Base-by-base conservation (phyloP, 768 basidiomycete species). In the Lactarius trivialis region DNA sequence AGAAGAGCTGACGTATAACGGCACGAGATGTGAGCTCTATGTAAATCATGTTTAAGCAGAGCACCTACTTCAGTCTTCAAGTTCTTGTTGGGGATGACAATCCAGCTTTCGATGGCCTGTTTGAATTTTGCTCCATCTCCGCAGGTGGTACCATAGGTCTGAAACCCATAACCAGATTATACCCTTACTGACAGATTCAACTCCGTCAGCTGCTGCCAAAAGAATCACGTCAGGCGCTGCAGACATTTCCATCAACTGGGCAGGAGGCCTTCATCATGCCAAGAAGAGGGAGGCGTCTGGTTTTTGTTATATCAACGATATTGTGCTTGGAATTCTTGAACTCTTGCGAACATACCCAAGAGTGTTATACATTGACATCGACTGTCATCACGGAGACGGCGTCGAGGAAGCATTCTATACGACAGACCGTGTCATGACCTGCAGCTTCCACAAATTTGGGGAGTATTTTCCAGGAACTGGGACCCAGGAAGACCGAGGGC, bases 401-500 rank as follows among this genome's bases (percentile, higher is more conserved):
- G 97, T 98, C 36, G 97, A 99, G 69, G 97, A 98, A 71, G 97
- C 96, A 3, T 98, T 98, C 77, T 98, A 97, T 73, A 95, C 91
- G 37, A 96, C 93, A 4, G 92, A 98, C 72, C 81, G 97, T 55
- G 97, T 98, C 68, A 94, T 98, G 90, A 98, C 96, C 2, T 90
- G 87, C 69, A 92, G 89, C 53, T 96, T 99, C 72, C 97, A 98
- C 77, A 96, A 98, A 74, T 98, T 91, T 68, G 96, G 97, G 19
- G 94, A 97, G 70, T 94, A 88, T 71, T 96, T 94, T 72, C 92
- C 92, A 6, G 92, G 92, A 6, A 93, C 92, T 0, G 92, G 88
- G 21, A 88, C 88, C 2, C 85, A 94, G 64, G 84, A 90, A 67
- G 94, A 98, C 70, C 79, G 81, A 64, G 97, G 97, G 11, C 82